Percentiles rank a stretch among this genome's conserved stretches.
Conservation (phyloP, 2,329 filamentous ascomycete genomes). For the Orbilia quercus region DNA sequence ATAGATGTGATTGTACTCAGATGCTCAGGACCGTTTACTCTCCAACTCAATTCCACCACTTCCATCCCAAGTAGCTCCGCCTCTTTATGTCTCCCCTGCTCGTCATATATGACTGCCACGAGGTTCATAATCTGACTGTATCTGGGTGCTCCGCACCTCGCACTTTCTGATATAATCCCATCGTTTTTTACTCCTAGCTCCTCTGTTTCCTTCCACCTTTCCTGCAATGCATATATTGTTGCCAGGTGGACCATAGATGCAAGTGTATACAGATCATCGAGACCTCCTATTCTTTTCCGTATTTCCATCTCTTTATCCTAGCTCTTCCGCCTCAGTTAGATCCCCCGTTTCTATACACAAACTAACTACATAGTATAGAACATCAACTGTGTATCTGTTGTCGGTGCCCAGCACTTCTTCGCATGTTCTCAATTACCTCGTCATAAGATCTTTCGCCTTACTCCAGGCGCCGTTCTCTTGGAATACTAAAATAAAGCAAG, state of each 20-base stretch:
- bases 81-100: slow-evolving; percentile 30
- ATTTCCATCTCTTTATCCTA: neutral
- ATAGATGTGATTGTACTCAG: slow-evolving; percentile 26
- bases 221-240: no score
- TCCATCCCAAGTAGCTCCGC: slow-evolving; percentile 30
- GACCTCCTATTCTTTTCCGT: no score
- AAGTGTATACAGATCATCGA: no score
- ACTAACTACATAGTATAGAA: no score
- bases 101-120: slow-evolving; percentile 22
- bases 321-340: slow-evolving; percentile 16
- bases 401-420: no score
- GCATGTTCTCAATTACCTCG: no score
- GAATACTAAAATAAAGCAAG: slow-evolving; percentile 24
- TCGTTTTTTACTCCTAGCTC: slow-evolving; percentile 14
- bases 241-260: no score
- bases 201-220: slow-evolving; percentile 6
- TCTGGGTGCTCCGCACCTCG: slow-evolving; percentile 25
- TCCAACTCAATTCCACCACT: slow-evolving; percentile 23
- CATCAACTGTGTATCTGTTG: no score
- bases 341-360: neutral
- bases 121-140: slow-evolving; percentile 18
- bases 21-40: slow-evolving; percentile 33
- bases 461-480: slow-evolving; percentile 6
- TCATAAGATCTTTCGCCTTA: no score
- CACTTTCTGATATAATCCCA: slow-evolving; percentile 15